Conservation (phyloP, 495 filamentous ascomycete genomes). For the Elasticomyces elasticus region DNA sequence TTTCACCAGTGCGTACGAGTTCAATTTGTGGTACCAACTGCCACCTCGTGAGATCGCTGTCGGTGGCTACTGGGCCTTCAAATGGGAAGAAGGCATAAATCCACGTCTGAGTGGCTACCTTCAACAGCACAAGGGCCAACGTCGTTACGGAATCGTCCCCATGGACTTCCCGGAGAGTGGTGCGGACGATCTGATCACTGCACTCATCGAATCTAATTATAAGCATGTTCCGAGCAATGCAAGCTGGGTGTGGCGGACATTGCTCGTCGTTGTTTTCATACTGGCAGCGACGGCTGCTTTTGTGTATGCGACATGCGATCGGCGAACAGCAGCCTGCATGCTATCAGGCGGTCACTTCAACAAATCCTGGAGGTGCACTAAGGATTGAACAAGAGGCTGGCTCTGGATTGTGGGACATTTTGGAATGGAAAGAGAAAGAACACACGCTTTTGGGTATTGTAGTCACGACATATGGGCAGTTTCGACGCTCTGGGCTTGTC, state of each 20-base stretch:
- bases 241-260: background rate
- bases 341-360: too few relatives aligned
- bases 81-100: slow-evolving; percentile 18
- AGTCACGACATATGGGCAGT: background rate
- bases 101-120: slow-evolving; percentile 6
- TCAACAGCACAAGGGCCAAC: background rate
- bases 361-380: too few relatives aligned
- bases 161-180: slow-evolving; percentile 22
- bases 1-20: slow-evolving; percentile 20
- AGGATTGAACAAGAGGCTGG: too few relatives aligned
- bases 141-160: slow-evolving; percentile 15
- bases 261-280: background rate
- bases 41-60: slow-evolving; percentile 14
- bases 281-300: background rate
- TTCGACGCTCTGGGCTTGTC: background rate
- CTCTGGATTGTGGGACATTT: too few relatives aligned
- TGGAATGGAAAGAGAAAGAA: background rate
- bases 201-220: slow-evolving; percentile 10
- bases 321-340: too few relatives aligned
- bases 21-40: slow-evolving; percentile 19
- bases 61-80: slow-evolving; percentile 16
- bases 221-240: background rate
- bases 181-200: slow-evolving; percentile 6
- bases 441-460: background rate
- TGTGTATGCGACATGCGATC: background rate